phyloP scores from a whole-genome alignment of 2,329 filamentous ascomycete genomes.

The Podosphaera fusca region DNA sequence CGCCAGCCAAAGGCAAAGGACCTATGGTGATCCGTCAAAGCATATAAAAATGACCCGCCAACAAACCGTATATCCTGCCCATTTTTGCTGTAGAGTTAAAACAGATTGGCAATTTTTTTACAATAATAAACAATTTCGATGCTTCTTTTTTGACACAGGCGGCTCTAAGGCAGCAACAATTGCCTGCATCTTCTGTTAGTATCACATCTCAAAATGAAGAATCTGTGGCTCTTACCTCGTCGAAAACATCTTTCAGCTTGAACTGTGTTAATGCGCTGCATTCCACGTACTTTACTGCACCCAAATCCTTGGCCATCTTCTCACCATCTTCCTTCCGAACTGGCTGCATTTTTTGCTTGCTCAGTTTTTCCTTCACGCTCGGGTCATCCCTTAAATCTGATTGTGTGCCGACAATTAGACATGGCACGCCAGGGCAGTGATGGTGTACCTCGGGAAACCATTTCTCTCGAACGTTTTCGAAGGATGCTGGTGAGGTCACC shows the following conservation, averaged over 20 bases:
- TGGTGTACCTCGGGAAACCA: slow-evolving; percentile 98
- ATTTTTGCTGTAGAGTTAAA: background rate
- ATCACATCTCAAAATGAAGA: background rate
- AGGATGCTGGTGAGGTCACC: slow-evolving; percentile 88
- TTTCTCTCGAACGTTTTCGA: slow-evolving; percentile 97
- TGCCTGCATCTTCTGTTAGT: slow-evolving; percentile 30
- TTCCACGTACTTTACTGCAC: slow-evolving; percentile 95
- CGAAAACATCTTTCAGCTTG: slow-evolving; percentile 97
- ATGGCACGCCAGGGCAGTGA: slow-evolving; percentile 92
- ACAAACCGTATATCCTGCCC: background rate
- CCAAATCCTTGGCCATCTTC: slow-evolving; percentile 89
- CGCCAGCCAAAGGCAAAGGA: background rate
- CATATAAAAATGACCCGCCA: background rate
- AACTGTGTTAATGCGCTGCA: slow-evolving; percentile 96
- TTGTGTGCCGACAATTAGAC: slow-evolving; percentile 93
- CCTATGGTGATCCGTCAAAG: background rate
- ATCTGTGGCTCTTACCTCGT: slow-evolving; percentile 46
- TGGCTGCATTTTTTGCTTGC: slow-evolving; percentile 89
- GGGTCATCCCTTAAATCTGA: slow-evolving; percentile 83
- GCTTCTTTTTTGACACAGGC: slow-evolving; percentile 57
- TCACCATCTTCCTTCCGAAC: slow-evolving; percentile 86
- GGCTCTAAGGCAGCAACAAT: slow-evolving; percentile 91
- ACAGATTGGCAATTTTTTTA: slow-evolving; percentile 16
- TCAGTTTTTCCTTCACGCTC: slow-evolving; percentile 69
- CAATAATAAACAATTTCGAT: slow-evolving; percentile 46